Evolutionary conservation across 2,329 filamentous ascomycete genomes (phyloP).

Genomic region (Exophiala lecanii-corni): DNA sequence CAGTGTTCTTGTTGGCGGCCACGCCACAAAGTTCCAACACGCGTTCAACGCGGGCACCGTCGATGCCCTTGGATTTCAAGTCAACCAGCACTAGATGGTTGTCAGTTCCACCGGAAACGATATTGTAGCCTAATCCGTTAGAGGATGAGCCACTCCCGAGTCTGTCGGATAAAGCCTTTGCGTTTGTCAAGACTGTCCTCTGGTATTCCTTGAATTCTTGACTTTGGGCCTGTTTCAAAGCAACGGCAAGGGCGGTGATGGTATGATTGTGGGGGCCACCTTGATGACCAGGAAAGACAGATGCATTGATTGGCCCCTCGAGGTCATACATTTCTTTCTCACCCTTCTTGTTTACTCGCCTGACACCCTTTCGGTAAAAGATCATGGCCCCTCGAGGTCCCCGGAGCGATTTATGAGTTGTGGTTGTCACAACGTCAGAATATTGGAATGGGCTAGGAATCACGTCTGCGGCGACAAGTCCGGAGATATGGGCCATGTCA

Average conservation of each 20-base stretch:
- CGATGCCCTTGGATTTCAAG: slow-evolving; percentile 80
- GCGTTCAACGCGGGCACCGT: slow-evolving; percentile 88
- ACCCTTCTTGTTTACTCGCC: slow-evolving; percentile 80
- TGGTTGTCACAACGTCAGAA: slow-evolving; percentile 94
- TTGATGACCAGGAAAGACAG: slow-evolving; percentile 97
- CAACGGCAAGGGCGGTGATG: slow-evolving; percentile 90
- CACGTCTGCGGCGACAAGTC: slow-evolving; percentile 85
- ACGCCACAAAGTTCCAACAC: slow-evolving; percentile 98
- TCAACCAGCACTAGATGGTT: slow-evolving; percentile 94
- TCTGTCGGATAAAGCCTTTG: slow-evolving; percentile 70
- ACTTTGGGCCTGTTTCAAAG: slow-evolving; percentile 85
- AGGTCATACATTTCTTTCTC: slow-evolving; percentile 84
- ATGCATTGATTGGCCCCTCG: slow-evolving; percentile 88
- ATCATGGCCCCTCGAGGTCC: slow-evolving; percentile 96
- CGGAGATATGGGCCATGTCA: slow-evolving; percentile 97
- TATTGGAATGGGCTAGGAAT: slow-evolving; percentile 83
- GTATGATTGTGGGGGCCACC: slow-evolving; percentile 99
- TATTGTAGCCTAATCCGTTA: slow-evolving; percentile 71
- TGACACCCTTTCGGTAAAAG: slow-evolving; percentile 92
- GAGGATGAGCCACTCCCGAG: slow-evolving; percentile 66
- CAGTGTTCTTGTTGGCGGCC: slow-evolving; percentile 99
- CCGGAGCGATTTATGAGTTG: slow-evolving; percentile 94
- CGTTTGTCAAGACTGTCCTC: slow-evolving; percentile 81
- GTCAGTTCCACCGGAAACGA: slow-evolving; percentile 92
- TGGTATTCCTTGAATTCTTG: slow-evolving; percentile 93